phyloP scores from a whole-genome alignment of 257 asterid genomes.

The Nyctanthes arbortristis region DNA sequence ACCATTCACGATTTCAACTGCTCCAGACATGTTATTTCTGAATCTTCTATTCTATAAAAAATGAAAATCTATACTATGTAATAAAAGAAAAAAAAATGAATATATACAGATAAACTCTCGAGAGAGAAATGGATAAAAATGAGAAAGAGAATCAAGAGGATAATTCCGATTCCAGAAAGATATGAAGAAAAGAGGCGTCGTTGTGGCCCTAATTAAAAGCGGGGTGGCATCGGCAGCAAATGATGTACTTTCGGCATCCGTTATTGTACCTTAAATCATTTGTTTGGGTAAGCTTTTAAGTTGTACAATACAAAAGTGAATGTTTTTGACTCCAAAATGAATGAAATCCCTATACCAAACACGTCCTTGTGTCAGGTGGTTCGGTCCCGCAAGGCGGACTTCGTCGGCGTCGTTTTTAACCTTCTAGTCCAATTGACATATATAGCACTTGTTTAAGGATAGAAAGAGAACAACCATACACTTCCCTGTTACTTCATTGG shows the following conservation, averaged over 20 bases:
- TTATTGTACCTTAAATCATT: conserved; percentile 11
- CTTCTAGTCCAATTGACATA: too few relatives aligned
- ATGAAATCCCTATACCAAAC: too few relatives aligned
- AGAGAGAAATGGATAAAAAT: background rate
- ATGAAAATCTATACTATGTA: conserved; percentile 20
- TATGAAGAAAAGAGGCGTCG: background rate
- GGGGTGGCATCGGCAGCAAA: conserved; percentile 4
- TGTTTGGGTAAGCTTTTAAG: too few relatives aligned
- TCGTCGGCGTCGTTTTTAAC: too few relatives aligned
- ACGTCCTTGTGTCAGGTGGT: too few relatives aligned
- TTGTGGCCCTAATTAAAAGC: conserved; percentile 1
- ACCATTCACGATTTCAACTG: conserved; percentile 34
- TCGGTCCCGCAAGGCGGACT: too few relatives aligned
- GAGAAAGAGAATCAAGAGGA: conserved; percentile 30
- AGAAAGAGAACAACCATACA: too few relatives aligned
- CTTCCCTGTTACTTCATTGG: too few relatives aligned
- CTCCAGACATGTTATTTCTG: conserved; percentile 42
- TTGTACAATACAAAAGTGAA: too few relatives aligned
- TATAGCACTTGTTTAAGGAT: too few relatives aligned
- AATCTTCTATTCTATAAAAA: conserved; percentile 15
- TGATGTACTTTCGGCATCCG: background rate
- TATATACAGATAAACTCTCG: conserved; percentile 4
- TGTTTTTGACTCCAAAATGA: too few relatives aligned
- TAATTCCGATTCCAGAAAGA: conserved; percentile 36
- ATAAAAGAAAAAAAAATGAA: conserved; percentile 15